Base-by-base conservation (phyloP, 2,329 filamentous ascomycete species). In the Botrytis hyacinthi region DNA sequence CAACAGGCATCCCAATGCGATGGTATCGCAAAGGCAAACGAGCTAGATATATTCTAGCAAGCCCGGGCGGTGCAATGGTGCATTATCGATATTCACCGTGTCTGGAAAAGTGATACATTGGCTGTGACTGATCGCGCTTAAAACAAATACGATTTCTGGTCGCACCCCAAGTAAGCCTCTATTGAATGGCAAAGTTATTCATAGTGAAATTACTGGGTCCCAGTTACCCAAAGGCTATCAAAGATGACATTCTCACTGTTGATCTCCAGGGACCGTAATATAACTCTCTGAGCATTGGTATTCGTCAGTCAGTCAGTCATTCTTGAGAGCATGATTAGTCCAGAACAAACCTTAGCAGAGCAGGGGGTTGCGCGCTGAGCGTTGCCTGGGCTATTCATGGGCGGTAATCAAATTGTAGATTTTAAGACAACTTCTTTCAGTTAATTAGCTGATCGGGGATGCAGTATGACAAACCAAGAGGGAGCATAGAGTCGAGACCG, bases 271-370 rank as follows among this genome's bases (percentile, higher is more conserved):
- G 51, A 9, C 1, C 4, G 26, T 54, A 1, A 12, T 12, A 42
- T 42, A 18, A 18, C 16, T 6, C n/a, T 57, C 35, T 7, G 57
- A 42, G 26, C n/a, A 42, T 57, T 20, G n/a, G n/a, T 8, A 18
- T 4, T 35, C 37, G 35, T 16, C 51, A 29, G 51, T 3, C 48
- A 32, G 16, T 4, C 16, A 57, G 7, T 42, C 16, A 57, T 4
- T 42, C 48, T n/a, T 57, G 48, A 69, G n/a, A 69, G 57, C 10
- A 29, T 69, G n/a, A 69, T 69, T 69, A 44, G n/a, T 44, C 35
- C n/a, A 32, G 48, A 18, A 29, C 16, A 4, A 54, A 2, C 9
- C 2, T 32, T 29, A 8, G 48, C 6, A 57, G 32, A 32, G 14
- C 18, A 69, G 48, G 48, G 16, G 6, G 10, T 26, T 51, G 18